phyloP scores from a whole-genome alignment of 208 protist genomes.

The Leishmania mexicana region DNA sequence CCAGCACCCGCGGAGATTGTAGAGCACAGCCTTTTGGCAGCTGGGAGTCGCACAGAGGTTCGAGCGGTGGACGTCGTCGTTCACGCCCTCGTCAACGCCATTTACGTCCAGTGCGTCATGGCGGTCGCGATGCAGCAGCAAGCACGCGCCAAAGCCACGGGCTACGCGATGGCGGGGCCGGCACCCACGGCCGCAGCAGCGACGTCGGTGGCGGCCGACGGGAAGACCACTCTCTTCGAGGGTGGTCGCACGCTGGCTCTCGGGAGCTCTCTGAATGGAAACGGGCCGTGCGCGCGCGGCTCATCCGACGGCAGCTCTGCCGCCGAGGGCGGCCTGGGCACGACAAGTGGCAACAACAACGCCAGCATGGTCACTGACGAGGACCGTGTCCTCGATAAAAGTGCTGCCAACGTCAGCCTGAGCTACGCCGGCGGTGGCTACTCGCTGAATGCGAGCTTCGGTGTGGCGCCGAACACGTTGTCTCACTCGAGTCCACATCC shows the following conservation, averaged over 20 bases:
- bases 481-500: not conserved
- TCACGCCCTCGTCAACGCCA: slow-evolving; percentile 35
- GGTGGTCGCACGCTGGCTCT: slow-evolving; percentile 11
- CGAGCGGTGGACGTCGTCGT: slow-evolving; percentile 36
- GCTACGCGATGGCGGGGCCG: slow-evolving; percentile 9
- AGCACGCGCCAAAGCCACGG: slow-evolving; percentile 1
- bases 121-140: slow-evolving; percentile 16
- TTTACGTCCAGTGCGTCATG: slow-evolving; percentile 31
- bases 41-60: slow-evolving; percentile 22
- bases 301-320: slow-evolving; percentile 1
- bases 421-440: slow-evolving; percentile 18
- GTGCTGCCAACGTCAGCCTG: slow-evolving; percentile 19
- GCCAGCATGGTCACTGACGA: slow-evolving; percentile 4
- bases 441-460: slow-evolving; percentile 24
- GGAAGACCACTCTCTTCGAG: not conserved
- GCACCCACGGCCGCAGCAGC: not conserved
- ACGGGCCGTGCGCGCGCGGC: not conserved
- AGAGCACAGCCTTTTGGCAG: slow-evolving; percentile 18
- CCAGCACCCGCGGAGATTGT: not conserved
- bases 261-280: slow-evolving; percentile 3
- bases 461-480: slow-evolving; percentile 2
- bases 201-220: not conserved
- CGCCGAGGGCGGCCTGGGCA: not conserved
- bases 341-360: not conserved
- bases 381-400: slow-evolving; percentile 15